Evolutionary conservation across 169 alveolate genomes (phyloP).

Genomic region (Perkinsus marinus): DNA sequence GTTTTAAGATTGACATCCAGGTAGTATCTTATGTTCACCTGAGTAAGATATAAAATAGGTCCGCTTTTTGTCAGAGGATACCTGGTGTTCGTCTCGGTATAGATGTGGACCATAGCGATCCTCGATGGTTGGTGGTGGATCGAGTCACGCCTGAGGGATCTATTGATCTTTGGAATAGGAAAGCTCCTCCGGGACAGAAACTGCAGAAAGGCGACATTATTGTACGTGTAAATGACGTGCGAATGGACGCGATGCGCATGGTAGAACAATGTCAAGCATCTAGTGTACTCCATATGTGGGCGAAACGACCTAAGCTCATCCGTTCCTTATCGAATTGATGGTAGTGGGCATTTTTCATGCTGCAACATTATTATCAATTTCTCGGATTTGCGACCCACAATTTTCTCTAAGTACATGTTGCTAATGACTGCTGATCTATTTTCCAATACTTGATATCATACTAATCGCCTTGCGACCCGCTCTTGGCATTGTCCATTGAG

Average conservation of each 20-base stretch:
- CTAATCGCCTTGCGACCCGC: too few relatives aligned
- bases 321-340: too few relatives aligned
- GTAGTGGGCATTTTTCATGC: too few relatives aligned
- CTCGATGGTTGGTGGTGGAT: not conserved
- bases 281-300: not conserved
- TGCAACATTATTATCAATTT: too few relatives aligned
- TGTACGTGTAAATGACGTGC: not conserved
- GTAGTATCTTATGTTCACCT: not conserved
- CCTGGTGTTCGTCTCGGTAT: not conserved
- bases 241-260: not conserved
- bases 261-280: not conserved
- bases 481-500: too few relatives aligned
- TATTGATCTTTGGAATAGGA: not conserved
- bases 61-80: not conserved
- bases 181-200: not conserved
- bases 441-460: too few relatives aligned
- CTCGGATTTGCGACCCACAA: too few relatives aligned
- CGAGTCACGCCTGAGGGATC: not conserved
- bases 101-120: not conserved
- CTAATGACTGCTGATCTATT: too few relatives aligned
- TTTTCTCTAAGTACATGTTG: too few relatives aligned
- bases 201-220: not conserved
- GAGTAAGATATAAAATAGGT: not conserved
- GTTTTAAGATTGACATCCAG: not conserved
- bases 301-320: not conserved